Percentiles rank a stretch among this genome's conserved stretches.
Conservation (phyloP, 2,329 filamentous ascomycete species). For the Allantophomopsis lycopodina region DNA sequence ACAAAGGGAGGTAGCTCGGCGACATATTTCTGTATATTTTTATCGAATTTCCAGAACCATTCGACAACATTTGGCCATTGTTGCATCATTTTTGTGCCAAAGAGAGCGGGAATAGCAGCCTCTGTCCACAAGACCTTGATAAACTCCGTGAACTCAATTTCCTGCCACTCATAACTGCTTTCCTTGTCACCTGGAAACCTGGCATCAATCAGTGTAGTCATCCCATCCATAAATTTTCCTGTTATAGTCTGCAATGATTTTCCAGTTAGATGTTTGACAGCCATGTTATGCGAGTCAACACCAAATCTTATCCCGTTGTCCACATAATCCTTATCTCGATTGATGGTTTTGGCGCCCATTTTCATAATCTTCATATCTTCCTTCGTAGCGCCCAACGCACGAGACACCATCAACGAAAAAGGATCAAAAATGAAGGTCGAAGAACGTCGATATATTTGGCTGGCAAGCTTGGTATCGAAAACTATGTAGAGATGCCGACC, state of each 20-base stretch:
- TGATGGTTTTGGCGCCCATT: slow-evolving; percentile 5
- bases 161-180: slow-evolving; percentile 7
- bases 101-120: slow-evolving; percentile 9
- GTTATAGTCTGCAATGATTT: slow-evolving; percentile 4
- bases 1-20: slow-evolving; percentile 7
- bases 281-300: slow-evolving; percentile 5
- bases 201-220: slow-evolving; percentile 6
- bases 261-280: slow-evolving; percentile 4
- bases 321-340: slow-evolving; percentile 1
- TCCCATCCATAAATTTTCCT: slow-evolving; percentile 6
- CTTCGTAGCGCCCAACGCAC: slow-evolving; percentile 7
- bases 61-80: slow-evolving; percentile 9
- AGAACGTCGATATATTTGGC: slow-evolving; percentile 8
- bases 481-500: slow-evolving; percentile 10
- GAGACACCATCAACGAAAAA: slow-evolving; percentile 4
- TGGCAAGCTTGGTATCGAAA: slow-evolving; percentile 10
- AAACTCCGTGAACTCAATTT: slow-evolving; percentile 8
- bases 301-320: slow-evolving; percentile 6
- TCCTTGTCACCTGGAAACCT: slow-evolving; percentile 5
- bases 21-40: slow-evolving; percentile 5
- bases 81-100: slow-evolving; percentile 8
- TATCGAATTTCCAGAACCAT: slow-evolving; percentile 11
- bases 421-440: slow-evolving; percentile 10
- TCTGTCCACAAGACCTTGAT: slow-evolving; percentile 7
- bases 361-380: slow-evolving; percentile 7